Evolutionary conservation across 305 asterid species (phyloP).

Genomic region (Fraxinus sp.): DNA sequence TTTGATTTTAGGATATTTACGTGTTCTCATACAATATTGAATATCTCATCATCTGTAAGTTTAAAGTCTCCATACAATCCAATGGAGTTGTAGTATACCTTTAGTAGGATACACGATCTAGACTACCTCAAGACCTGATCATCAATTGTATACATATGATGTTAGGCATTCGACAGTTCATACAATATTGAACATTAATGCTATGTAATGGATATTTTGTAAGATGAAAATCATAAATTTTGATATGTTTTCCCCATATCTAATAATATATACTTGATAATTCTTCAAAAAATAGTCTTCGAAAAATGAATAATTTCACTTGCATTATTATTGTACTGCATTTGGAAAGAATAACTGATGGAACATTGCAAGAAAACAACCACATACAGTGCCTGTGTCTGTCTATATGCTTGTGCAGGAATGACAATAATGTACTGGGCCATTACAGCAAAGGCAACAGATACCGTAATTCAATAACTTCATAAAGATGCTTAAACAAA

Average conservation of each 20-base stretch:
- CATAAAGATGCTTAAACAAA: conserved; percentile 23
- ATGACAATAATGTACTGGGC: conserved; percentile 30
- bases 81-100: not conserved
- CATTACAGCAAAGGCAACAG: conserved; percentile 17
- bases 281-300: not conserved
- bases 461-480: conserved; percentile 16
- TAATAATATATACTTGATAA: not conserved
- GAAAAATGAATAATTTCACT: not conserved
- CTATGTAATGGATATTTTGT: not conserved
- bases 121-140: not conserved
- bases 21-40: no score
- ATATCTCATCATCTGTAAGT: not conserved
- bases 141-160: not conserved
- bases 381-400: conserved; percentile 13
- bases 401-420: not conserved
- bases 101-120: not conserved
- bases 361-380: not conserved
- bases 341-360: not conserved
- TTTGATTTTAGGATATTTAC: not conserved
- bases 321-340: not conserved
- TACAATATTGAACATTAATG: not conserved
- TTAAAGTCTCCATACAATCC: not conserved
- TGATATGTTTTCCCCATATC: not conserved
- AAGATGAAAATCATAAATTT: not conserved
- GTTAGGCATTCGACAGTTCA: not conserved